Evolutionary conservation across 441 rosid genomes (phyloP), one percentile per base, ranked within the genome.

Genomic region (Iberis amara): DNA sequence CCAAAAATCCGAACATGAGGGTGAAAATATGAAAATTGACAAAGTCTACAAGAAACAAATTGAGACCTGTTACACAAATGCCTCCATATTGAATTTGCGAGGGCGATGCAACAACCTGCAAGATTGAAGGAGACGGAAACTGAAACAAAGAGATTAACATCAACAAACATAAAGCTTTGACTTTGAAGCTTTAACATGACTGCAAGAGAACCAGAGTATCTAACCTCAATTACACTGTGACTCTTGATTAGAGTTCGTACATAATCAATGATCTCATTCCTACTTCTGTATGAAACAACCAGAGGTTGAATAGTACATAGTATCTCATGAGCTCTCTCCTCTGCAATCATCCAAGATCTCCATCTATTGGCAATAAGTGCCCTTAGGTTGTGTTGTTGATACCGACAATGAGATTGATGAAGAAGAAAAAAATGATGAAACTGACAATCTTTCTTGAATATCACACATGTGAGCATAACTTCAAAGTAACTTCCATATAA

Each of bases 221-320:
- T 74, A 59, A 88, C 98, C 95, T 85, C 94, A 47, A 71, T 64
- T 52, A 72, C 82, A 58, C 53, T 75, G 56, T 62, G 75, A 47
- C 39, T 68, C 58, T 56, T 56, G 55, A 68, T 55, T 11, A 62
- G 28, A 56, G 48, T 11, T 40, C 5, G 45, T 14, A 68, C 7
- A 36, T 62, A 68, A 51, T 44, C 26, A 38, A 68, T 62, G 12
- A 68, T 61, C 49, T 56, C 59, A 39, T 44, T 56, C 46, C 72
- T 62, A 39, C 58, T 56, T 50, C 35, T 61, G 39, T 68, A 59
- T 9, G 72, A 62, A 56, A 68, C 40, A 44, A 68, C 0, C 7
- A 8, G 6, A n/a, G 63, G 68, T 50, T 68, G 67, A 8, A 68
- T 61, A 46, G 35, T 35, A 55, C 41, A 45, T 24, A 68, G 59